These are phyloP conservation scores for Venturia effusa DNA, from an alignment of 2,329 filamentous ascomycete species.

Conservation along the genomic window DNA sequence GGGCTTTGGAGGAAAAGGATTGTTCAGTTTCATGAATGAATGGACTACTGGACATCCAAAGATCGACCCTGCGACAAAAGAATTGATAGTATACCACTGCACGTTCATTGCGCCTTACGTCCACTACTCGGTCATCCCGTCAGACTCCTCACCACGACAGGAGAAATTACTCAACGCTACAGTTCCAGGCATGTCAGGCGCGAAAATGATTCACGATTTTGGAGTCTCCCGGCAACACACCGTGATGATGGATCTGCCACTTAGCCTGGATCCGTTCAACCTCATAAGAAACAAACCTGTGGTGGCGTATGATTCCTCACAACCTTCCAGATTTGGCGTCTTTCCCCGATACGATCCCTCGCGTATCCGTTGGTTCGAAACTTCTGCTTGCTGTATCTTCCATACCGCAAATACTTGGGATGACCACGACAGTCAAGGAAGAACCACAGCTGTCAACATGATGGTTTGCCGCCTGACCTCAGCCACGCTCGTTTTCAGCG, in stretches of 20 bases:
- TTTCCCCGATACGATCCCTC: constrained; percentile 52
- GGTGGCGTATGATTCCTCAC: constrained; percentile 48
- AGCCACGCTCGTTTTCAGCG: constrained; percentile 51
- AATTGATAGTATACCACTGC: constrained; percentile 58
- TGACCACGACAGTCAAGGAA: constrained; percentile 23
- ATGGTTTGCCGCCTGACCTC: constrained; percentile 58
- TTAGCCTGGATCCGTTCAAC: constrained; percentile 54
- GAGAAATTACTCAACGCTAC: constrained; percentile 38
- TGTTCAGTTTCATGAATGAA: constrained; percentile 53
- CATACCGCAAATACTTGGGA: constrained; percentile 66
- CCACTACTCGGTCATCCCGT: constrained; percentile 50
- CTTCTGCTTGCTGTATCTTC: constrained; percentile 57
- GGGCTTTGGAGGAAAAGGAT: constrained; percentile 44
- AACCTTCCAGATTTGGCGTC: constrained; percentile 52
- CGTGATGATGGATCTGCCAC: constrained; percentile 57
- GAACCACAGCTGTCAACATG: constrained; percentile 44
- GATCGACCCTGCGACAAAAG: constrained; percentile 52
- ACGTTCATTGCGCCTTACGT: constrained; percentile 56
- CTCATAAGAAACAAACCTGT: constrained; percentile 44
- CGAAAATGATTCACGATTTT: constrained; percentile 71
- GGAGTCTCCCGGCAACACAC: constrained; percentile 53
- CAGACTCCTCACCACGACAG: constrained; percentile 11
- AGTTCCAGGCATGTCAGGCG: constrained; percentile 49
- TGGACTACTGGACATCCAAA: constrained; percentile 63
- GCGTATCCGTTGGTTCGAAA: constrained; percentile 55